Evolutionary conservation across 2,329 filamentous ascomycete species (phyloP).

Genomic region (Madurella fahalii): DNA sequence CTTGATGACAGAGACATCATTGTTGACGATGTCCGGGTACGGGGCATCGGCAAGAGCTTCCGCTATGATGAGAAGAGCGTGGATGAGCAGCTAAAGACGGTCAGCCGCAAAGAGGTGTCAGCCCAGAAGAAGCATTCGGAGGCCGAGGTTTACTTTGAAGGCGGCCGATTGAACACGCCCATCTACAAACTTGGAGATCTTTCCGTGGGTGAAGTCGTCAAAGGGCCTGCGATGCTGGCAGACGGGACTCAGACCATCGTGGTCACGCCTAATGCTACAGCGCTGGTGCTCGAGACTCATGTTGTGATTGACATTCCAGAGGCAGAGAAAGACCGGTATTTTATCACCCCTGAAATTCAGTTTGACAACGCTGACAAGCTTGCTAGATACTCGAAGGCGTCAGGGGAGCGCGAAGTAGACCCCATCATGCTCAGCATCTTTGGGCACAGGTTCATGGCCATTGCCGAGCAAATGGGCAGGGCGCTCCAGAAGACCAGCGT

Average conservation of each 20-base stretch:
- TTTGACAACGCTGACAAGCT: neutral
- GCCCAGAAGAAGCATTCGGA: constrained; percentile 60
- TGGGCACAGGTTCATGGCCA: constrained; percentile 78
- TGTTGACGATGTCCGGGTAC: constrained; percentile 81
- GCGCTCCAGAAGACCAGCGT: constrained; percentile 76
- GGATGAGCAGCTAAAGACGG: constrained; percentile 72
- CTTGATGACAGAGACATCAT: constrained; percentile 81
- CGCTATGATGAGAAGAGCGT: constrained; percentile 75
- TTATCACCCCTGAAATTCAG: neutral
- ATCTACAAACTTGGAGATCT: constrained; percentile 80
- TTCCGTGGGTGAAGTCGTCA: constrained; percentile 64
- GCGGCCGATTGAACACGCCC: constrained; percentile 70
- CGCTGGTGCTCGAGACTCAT: constrained; percentile 77
- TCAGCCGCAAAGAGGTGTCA: constrained; percentile 56
- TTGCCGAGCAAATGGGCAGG: constrained; percentile 79
- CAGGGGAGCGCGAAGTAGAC: constrained; percentile 52
- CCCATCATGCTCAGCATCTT: constrained; percentile 77
- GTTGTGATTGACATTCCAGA: constrained; percentile 79
- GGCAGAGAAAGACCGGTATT: constrained; percentile 31
- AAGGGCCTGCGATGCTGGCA: constrained; percentile 80
- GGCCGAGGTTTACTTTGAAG: constrained; percentile 78
- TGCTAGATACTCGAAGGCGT: constrained; percentile 11
- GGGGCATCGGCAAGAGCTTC: constrained; percentile 87
- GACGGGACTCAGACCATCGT: constrained; percentile 91
- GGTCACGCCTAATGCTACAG: constrained; percentile 72